Conservation (phyloP, 2,329 filamentous ascomycete genomes). For the Fusarium longipes region DNA sequence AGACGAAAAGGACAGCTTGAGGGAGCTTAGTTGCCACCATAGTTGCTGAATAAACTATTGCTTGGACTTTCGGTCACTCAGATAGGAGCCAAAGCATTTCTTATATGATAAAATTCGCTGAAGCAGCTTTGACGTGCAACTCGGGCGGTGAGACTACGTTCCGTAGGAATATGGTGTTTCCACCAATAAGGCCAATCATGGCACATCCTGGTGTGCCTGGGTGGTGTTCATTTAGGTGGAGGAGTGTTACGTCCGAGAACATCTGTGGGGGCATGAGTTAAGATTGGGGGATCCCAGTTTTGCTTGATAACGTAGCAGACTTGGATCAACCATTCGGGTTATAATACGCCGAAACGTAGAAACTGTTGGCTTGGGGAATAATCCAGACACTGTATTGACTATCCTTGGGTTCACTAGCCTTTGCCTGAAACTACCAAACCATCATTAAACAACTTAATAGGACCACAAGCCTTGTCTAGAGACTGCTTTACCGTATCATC, state of each 20-base stretch:
- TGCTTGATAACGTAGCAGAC: background rate
- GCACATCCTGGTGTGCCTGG: background rate
- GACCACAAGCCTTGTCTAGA: too few relatives aligned
- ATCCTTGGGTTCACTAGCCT: background rate
- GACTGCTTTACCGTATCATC: background rate
- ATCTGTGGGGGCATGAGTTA: background rate
- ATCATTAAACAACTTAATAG: background rate
- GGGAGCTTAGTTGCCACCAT: conserved; percentile 33
- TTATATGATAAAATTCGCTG: background rate
- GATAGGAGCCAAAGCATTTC: background rate
- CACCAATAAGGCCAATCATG: conserved; percentile 15
- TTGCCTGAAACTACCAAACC: background rate
- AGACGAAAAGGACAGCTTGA: conserved; percentile 19
- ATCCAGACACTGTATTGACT: too few relatives aligned
- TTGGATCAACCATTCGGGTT: background rate
- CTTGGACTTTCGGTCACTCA: background rate
- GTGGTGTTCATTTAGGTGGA: conserved; percentile 1
- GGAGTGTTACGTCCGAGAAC: conserved; percentile 1
- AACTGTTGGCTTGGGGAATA: background rate
- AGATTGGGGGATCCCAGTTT: conserved; percentile 12
- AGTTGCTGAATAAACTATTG: background rate
- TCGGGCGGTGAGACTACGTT: conserved; percentile 16
- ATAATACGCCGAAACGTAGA: background rate
- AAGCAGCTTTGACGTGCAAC: conserved; percentile 3
- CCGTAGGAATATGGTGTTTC: conserved; percentile 20